Percentiles rank a stretch among this genome's conserved stretches.
phyloP scores from a whole-genome alignment of 495 filamentous ascomycete species.

The Neurospora sublineolata region DNA sequence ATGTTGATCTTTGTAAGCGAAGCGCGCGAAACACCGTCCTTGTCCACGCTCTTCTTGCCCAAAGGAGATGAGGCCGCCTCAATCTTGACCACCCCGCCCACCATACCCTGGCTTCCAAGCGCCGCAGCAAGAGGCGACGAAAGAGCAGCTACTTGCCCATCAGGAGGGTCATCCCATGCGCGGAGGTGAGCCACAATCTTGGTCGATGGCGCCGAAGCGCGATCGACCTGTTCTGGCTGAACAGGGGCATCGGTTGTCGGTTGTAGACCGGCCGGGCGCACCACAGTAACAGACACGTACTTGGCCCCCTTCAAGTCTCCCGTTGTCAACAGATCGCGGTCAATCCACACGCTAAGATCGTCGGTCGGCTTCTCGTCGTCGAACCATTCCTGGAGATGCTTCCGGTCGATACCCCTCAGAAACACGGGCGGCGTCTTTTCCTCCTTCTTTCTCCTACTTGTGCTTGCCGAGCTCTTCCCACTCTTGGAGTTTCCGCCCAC shows the following conservation, averaged over 20 bases:
- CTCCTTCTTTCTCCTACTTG: constrained; percentile 49
- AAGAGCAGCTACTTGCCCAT: constrained; percentile 62
- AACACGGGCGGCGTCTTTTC: constrained; percentile 55
- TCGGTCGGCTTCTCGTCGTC: constrained; percentile 46
- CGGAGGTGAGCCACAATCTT: constrained; percentile 66
- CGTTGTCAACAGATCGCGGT: constrained; percentile 56
- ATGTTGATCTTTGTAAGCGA: constrained; percentile 51
- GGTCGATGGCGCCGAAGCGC: constrained; percentile 46
- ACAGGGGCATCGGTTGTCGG: constrained; percentile 63
- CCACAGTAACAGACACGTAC: constrained; percentile 63
- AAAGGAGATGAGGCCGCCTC: constrained; percentile 44
- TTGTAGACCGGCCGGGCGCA: constrained; percentile 70
- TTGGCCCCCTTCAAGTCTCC: constrained; percentile 59
- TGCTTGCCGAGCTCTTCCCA: constrained; percentile 61
- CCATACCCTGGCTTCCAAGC: constrained; percentile 56
- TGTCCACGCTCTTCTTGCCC: constrained; percentile 18
- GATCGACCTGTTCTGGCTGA: constrained; percentile 49
- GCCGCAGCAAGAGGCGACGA: constrained; percentile 63
- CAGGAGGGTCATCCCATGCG: constrained; percentile 78
- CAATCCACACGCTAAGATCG: constrained; percentile 72
- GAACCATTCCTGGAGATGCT: constrained; percentile 57
- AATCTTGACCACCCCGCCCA: constrained; percentile 79
- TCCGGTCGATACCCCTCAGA: constrained; percentile 64
- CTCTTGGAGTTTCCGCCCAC: constrained; percentile 58
- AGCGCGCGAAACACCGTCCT: constrained; percentile 18